These are phyloP conservation scores for Postia placenta DNA, from an alignment of 768 basidiomycete species.

Conservation along the genomic window DNA sequence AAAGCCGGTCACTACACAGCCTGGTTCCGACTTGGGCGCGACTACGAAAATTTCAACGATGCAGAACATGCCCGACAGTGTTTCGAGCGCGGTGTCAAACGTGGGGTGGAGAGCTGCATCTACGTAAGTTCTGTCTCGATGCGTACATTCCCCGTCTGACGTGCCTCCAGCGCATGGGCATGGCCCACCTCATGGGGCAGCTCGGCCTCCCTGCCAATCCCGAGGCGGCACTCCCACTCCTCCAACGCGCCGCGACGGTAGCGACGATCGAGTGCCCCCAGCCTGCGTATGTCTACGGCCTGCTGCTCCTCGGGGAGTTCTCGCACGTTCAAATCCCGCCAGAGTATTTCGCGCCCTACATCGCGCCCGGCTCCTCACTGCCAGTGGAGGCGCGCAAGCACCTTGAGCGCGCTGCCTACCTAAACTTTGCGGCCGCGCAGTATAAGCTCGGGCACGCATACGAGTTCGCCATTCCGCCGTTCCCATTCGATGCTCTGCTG, in stretches of 20 bases:
- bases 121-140: slow-evolving; percentile 40
- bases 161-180: slow-evolving; percentile 75
- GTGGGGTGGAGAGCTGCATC: slow-evolving; percentile 70
- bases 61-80: slow-evolving; percentile 69
- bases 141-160: slow-evolving; percentile 4
- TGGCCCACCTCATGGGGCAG: slow-evolving; percentile 89
- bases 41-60: slow-evolving; percentile 89
- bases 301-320: slow-evolving; percentile 83
- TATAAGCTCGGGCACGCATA: slow-evolving; percentile 92
- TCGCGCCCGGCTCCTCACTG: slow-evolving; percentile 41
- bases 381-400: slow-evolving; percentile 65
- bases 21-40: slow-evolving; percentile 89
- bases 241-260: slow-evolving; percentile 74
- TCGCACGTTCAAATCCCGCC: slow-evolving; percentile 52
- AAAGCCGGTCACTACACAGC: slow-evolving; percentile 70
- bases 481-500: slow-evolving; percentile 82
- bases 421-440: slow-evolving; percentile 81
- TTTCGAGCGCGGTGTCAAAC: slow-evolving; percentile 77
- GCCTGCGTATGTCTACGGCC: slow-evolving; percentile 82
- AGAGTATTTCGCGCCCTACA: slow-evolving; percentile 46
- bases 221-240: slow-evolving; percentile 57
- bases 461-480: slow-evolving; percentile 84
- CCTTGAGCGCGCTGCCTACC: slow-evolving; percentile 80
- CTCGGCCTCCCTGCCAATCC: slow-evolving; percentile 55
- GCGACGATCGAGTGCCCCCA: slow-evolving; percentile 73